phyloP scores from a whole-genome alignment of 352 stramenopile genomes.

The Globisporangium middletonii region DNA sequence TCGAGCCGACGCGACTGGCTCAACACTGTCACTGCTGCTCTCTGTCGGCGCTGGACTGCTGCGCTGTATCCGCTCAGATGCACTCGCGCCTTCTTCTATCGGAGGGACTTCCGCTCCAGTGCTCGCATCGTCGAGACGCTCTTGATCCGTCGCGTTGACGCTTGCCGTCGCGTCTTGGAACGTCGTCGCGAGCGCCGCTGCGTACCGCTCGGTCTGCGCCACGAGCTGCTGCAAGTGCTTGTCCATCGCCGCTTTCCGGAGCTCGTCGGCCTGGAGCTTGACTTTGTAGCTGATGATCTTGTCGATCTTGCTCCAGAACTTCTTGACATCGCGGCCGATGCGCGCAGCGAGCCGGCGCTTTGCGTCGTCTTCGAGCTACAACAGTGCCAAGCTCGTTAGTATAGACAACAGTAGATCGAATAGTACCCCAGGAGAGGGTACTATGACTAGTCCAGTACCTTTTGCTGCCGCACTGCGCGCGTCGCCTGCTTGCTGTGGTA shows the following conservation, averaged over 20 bases:
- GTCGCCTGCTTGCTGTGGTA: conserved; percentile 50
- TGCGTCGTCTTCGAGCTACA: conserved; percentile 31
- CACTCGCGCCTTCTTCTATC: too few relatives aligned
- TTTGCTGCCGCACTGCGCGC: conserved; percentile 21
- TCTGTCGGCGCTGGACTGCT: background rate
- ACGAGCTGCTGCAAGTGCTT: conserved; percentile 94
- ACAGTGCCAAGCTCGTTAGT: background rate
- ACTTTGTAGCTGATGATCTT: conserved; percentile 97
- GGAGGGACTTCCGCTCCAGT: too few relatives aligned
- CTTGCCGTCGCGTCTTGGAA: conserved; percentile 28
- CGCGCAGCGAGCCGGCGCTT: conserved; percentile 56
- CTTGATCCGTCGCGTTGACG: background rate
- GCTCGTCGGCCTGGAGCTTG: conserved; percentile 87
- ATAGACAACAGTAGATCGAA: background rate
- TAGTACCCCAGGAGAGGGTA: background rate
- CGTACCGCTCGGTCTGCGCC: conserved; percentile 96
- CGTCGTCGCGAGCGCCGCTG: conserved; percentile 65
- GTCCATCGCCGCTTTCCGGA: conserved; percentile 92
- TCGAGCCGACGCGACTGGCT: background rate
- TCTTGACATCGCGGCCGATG: conserved; percentile 86
- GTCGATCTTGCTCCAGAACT: conserved; percentile 98
- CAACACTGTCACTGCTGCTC: too few relatives aligned
- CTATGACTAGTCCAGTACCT: conserved; percentile 16
- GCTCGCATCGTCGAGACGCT: background rate
- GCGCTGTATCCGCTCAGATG: too few relatives aligned